Evolutionary conservation across 2,329 filamentous ascomycete species (phyloP).

Genomic region (Aspergillus tubingensis): DNA sequence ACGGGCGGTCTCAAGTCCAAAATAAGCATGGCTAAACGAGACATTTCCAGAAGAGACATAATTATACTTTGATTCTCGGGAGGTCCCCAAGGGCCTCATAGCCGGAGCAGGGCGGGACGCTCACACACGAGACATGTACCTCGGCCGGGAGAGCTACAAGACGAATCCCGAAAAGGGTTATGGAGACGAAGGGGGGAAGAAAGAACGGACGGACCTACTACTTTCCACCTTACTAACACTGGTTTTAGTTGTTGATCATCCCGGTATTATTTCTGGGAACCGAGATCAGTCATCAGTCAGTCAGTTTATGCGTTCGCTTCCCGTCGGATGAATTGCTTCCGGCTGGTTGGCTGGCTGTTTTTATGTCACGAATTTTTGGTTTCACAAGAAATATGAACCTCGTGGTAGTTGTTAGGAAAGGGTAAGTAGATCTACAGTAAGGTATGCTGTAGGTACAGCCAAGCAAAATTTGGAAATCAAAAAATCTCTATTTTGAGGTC

Average conservation of each 20-base stretch:
- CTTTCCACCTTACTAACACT: background rate
- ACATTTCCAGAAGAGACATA: background rate
- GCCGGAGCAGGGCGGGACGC: constrained; percentile 16
- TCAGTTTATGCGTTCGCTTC: background rate
- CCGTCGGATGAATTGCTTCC: constrained; percentile 9
- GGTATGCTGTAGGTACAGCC: too few relatives aligned
- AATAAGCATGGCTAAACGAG: background rate
- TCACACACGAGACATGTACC: constrained; percentile 19
- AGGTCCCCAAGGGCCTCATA: constrained; percentile 7
- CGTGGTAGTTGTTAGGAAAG: too few relatives aligned
- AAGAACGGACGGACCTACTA: background rate
- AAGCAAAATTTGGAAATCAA: too few relatives aligned
- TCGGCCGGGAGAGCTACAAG: constrained; percentile 18
- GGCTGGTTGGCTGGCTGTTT: background rate
- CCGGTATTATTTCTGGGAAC: constrained; percentile 8
- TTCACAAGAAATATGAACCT: background rate
- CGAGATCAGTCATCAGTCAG: background rate
- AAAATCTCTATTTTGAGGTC: too few relatives aligned
- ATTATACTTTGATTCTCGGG: constrained; percentile 6
- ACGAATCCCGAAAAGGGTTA: constrained; percentile 17
- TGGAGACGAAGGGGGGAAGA: constrained; percentile 17
- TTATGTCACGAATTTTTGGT: background rate
- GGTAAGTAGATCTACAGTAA: too few relatives aligned
- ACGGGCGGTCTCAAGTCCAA: too few relatives aligned
- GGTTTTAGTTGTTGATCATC: constrained; percentile 21